Evolutionary conservation across 768 basidiomycete species (phyloP), one percentile per base, ranked within the genome.

Genomic region (Amanita polypyramis): DNA sequence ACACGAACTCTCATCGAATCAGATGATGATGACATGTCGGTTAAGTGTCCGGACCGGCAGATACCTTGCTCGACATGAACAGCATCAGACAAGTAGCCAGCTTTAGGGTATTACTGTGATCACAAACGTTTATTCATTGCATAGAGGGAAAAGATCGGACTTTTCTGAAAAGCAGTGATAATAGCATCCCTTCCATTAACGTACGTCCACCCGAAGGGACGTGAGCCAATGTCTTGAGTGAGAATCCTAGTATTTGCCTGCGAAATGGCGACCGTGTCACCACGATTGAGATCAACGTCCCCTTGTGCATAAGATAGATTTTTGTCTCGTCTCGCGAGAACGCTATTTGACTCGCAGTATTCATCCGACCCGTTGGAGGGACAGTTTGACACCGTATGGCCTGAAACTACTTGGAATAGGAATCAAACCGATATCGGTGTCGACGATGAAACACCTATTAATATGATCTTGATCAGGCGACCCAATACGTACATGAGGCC

Each of bases 221-320:
- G 64, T 1, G 70, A 58, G 5, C 74, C 75, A 27, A 73, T 71
- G 11, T 54, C 45, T 2, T 66, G 52, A 10, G 71, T 66, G 23
- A 72, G 52, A 7, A 62, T 57, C 47, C 58, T 58, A 60, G 55
- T 54, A 15, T 70, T 69, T 47, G 71, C 60, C 29, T 55, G 29
- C 2, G 74, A 73, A 32, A 76, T 66, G 7, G 68, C 65, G n/a
- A 70, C 72, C 11, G 66, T 65, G 27, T 65, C 56, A 4, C 56
- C 49, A 15, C 64, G 64, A 45, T 72, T 67, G 10, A 50, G 40
- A 6, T 60, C 64, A 45, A 77, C 61, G 49, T 74, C 69, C 70
- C 75, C 55, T 77, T 75, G 55, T 74, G 66, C 15, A 74, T 68
- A 10, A 68, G 74, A 36, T 76, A 57, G 32, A 76, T 63, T 50